phyloP scores from a whole-genome alignment of 371 early-diverging fungal species.

The Dichotomocladium elegans region DNA sequence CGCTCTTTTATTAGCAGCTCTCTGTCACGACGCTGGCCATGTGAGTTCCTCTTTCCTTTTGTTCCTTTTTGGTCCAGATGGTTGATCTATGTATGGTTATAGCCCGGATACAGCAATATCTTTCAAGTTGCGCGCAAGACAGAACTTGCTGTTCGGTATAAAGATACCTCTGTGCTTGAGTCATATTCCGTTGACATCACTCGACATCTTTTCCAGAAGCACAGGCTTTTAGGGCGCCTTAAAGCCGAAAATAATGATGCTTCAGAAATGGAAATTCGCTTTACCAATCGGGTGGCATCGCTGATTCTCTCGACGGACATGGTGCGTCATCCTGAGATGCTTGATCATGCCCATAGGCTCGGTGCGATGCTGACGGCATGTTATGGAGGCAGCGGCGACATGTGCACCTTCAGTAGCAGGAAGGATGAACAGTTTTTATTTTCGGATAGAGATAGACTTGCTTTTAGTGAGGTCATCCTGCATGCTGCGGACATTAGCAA shows the following conservation, averaged over 20 bases:
- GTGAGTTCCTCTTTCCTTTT: constrained; percentile 51
- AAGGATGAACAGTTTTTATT: background rate
- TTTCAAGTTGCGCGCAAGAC: constrained; percentile 78
- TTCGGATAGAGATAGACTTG: constrained; percentile 47
- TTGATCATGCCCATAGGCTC: constrained; percentile 1
- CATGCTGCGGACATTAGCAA: constrained; percentile 91
- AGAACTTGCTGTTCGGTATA: constrained; percentile 55
- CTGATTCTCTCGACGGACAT: constrained; percentile 23
- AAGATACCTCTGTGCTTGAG: constrained; percentile 75
- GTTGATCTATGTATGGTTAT: constrained; percentile 1
- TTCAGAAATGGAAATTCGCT: background rate
- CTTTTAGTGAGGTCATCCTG: constrained; percentile 62
- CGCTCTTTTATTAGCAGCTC: constrained; percentile 71
- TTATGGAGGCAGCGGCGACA: background rate
- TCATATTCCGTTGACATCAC: constrained; percentile 72
- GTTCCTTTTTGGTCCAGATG: background rate
- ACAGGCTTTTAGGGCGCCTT: constrained; percentile 37
- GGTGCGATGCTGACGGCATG: constrained; percentile 8
- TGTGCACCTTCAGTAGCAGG: background rate
- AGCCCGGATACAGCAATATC: constrained; percentile 82
- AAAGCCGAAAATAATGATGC: constrained; percentile 3
- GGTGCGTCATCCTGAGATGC: constrained; percentile 18
- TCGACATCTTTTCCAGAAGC: constrained; percentile 54
- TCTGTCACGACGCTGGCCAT: constrained; percentile 90
- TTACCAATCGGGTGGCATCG: background rate